Percentiles rank a stretch among this genome's conserved stretches.
These are phyloP conservation scores for Wilhelminamyces savonicus DNA, from an alignment of 805 yeast genomes.

Conservation along the genomic window DNA sequence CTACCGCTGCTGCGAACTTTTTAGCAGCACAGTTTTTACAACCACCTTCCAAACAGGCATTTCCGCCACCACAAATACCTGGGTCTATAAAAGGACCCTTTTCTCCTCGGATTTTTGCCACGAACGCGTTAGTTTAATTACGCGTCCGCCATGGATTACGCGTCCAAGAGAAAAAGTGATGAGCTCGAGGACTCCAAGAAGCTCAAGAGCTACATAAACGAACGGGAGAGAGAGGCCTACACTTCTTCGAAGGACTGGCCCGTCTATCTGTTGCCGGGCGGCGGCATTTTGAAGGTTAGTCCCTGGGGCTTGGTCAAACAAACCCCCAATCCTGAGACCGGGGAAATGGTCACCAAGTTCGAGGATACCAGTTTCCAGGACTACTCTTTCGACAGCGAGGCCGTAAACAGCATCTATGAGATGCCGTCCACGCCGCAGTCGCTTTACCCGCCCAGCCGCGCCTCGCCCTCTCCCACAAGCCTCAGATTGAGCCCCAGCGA, in stretches of 20 bases:
- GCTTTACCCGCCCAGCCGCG: constrained; percentile 7
- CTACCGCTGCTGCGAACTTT: too few species aligned
- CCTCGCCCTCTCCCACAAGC: constrained; percentile 12
- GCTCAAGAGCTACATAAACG: constrained; percentile 12
- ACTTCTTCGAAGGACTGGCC: constrained; percentile 47
- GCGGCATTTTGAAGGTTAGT: constrained; percentile 55
- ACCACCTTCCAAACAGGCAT: too few species aligned
- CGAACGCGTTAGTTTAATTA: not conserved
- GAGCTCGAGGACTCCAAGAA: constrained; percentile 15
- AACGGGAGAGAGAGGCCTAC: constrained; percentile 9
- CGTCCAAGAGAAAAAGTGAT: constrained; percentile 18
- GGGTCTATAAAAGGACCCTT: not conserved
- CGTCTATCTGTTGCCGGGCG: constrained; percentile 53
- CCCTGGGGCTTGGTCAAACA: constrained; percentile 58
- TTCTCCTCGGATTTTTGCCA: constrained; percentile 1
- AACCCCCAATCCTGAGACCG: constrained; percentile 33
- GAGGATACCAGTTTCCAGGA: constrained; percentile 34
- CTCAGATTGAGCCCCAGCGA: constrained; percentile 27
- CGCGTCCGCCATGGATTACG: constrained; percentile 3
- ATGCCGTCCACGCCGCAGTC: constrained; percentile 23
- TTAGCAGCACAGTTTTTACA: too few species aligned
- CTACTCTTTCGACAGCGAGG: constrained; percentile 7
- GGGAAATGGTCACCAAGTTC: constrained; percentile 40
- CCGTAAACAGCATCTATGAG: too few species aligned
- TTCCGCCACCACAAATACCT: too few species aligned